Base-by-base conservation (phyloP, 208 protist genomes). In the Trypanosoma cruzi region DNA sequence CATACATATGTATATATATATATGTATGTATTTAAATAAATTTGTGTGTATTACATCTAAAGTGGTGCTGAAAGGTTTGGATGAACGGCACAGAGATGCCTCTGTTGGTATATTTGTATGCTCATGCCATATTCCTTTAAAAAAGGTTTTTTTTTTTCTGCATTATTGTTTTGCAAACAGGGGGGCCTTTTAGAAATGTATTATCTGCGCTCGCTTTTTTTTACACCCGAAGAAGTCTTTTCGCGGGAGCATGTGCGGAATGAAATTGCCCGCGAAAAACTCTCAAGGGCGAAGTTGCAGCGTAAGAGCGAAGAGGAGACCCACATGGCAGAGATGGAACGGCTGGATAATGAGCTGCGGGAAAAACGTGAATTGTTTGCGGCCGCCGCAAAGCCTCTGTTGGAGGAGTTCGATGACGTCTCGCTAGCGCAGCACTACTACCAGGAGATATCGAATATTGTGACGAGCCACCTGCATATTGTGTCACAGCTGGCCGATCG, bases 371-470 rank as follows among this genome's bases (percentile, higher is more conserved):
- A 88, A 5, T 58, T 26, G 16, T 90, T 88, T 64, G 84, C 82
- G 4, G 61, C 73, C 0, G 42, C 70, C 32, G 87, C 84, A 0
- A 79, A 77, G 46, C 89, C 89, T 28, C 56, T 95, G 49, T 63
- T 96, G 31, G 80, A 74, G 24, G 86, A 92, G 70, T 93, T 94
- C 65, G 82, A 96, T 42, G 83, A 87, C 52, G 77, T 96, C 24
- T 80, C 79, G 16, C 60, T 89, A 4, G 80, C 92, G 0, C 81
- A 93, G 73, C 92, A 94, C 65, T 93, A 90, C 68, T 96, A 95
- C 64, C 70, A 89, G 52, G 84, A 93, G 65, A 72, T 92, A 24
- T 54, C 34, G 26, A 88, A 86, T 54, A 74, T 60, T 31, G 73
- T 87, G 16, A 34, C 68, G 0, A 75, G 72, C 11, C 89, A 95